Evolutionary conservation across 1,284 basidiomycete species (phyloP).

Genomic region (Naganishia albida): DNA sequence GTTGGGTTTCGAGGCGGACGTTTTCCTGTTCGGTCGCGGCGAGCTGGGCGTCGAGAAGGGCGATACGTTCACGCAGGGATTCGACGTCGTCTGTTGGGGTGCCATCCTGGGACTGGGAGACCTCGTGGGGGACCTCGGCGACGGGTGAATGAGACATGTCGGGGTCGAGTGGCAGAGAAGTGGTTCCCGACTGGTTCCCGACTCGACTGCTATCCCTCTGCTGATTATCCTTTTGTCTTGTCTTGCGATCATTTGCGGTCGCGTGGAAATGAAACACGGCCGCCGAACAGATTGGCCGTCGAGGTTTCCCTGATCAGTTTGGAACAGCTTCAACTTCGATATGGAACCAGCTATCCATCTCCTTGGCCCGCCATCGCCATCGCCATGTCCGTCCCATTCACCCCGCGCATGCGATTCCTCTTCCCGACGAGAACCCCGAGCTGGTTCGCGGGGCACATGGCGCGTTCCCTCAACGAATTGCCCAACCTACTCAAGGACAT

Average conservation of each 20-base stretch:
- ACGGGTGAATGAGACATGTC: neutral
- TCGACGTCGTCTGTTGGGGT: conserved; percentile 12
- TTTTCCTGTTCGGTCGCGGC: conserved; percentile 12
- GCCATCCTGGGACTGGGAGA: neutral
- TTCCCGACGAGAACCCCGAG: conserved; percentile 66
- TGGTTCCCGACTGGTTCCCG: neutral
- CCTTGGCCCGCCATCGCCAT: neutral
- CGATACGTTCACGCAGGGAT: conserved; percentile 5
- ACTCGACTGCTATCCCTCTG: no score
- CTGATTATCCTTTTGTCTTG: neutral
- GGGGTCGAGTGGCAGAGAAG: neutral
- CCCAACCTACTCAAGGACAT: conserved; percentile 75
- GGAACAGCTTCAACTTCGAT: neutral
- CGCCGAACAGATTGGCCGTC: neutral
- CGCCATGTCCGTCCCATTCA: conserved; percentile 43
- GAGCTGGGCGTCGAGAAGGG: conserved; percentile 5
- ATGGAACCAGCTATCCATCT: no score
- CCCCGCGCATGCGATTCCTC: conserved; percentile 50
- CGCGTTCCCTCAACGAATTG: conserved; percentile 75
- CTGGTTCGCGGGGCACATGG: conserved; percentile 99
- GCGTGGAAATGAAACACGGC: conserved; percentile 13
- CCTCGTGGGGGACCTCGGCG: neutral
- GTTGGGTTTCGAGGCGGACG: conserved; percentile 13
- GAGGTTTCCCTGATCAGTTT: neutral
- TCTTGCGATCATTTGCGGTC: neutral